phyloP scores from a whole-genome alignment of 2,329 filamentous ascomycete genomes.

The Coniochaeta sp. region DNA sequence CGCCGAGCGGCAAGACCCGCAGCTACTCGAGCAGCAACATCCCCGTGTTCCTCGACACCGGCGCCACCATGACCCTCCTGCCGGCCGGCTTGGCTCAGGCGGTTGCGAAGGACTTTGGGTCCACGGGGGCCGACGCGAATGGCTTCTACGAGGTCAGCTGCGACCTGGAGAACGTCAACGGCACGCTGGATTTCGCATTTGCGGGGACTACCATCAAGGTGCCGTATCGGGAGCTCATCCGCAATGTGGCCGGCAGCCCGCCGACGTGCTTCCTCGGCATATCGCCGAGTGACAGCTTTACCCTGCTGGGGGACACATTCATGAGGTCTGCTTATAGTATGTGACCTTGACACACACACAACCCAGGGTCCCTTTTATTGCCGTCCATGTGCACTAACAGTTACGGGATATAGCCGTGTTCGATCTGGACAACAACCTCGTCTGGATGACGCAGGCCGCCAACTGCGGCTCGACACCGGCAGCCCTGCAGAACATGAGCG shows the following conservation, averaged over 20 bases:
- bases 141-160: slow-evolving; percentile 42
- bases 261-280: slow-evolving; percentile 42
- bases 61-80: slow-evolving; percentile 60
- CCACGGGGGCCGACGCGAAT: slow-evolving; percentile 24
- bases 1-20: slow-evolving; percentile 23
- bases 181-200: slow-evolving; percentile 42
- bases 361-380: not conserved
- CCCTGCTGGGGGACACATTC: slow-evolving; percentile 52
- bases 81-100: slow-evolving; percentile 45
- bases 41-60: slow-evolving; percentile 63
- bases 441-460: slow-evolving; percentile 41
- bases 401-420: slow-evolving; percentile 31
- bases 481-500: slow-evolving; percentile 24
- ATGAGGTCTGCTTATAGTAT: slow-evolving; percentile 45
- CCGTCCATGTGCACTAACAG: slow-evolving; percentile 4
- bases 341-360: slow-evolving; percentile 9
- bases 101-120: slow-evolving; percentile 43
- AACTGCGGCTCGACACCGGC: slow-evolving; percentile 42
- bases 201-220: slow-evolving; percentile 38
- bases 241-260: slow-evolving; percentile 21
- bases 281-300: slow-evolving; percentile 35
- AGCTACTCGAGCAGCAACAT: slow-evolving; percentile 28
- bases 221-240: slow-evolving; percentile 41
- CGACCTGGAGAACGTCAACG: slow-evolving; percentile 26
- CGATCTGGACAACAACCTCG: slow-evolving; percentile 38